Conservation (phyloP, 768 basidiomycete species). For the Thelephora aurantiotincta region DNA sequence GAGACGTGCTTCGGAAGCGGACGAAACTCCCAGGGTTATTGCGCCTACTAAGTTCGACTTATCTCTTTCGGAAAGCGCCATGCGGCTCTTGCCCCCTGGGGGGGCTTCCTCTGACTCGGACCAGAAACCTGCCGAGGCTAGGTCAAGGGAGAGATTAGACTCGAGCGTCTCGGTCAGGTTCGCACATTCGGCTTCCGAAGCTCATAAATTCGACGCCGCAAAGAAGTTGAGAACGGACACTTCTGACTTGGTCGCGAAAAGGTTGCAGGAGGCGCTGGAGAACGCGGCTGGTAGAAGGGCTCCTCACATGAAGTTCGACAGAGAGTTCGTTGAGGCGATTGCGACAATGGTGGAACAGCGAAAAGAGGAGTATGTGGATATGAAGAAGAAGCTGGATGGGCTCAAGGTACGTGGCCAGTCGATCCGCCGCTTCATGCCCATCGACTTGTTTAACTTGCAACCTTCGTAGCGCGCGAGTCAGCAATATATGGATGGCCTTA, state of each 20-base stretch:
- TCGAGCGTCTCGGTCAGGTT: conserved; percentile 14
- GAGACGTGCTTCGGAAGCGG: not conserved
- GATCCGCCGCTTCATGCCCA: conserved; percentile 3
- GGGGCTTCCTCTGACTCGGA: conserved; percentile 20
- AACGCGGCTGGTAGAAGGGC: conserved; percentile 46
- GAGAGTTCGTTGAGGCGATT: conserved; percentile 58
- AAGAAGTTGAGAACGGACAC: conserved; percentile 17
- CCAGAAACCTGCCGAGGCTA: conserved; percentile 10
- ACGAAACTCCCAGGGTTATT: not conserved
- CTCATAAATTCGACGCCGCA: not conserved
- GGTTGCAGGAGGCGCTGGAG: conserved; percentile 46
- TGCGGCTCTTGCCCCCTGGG: not conserved
- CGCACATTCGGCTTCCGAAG: not conserved
- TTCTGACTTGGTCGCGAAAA: conserved; percentile 30
- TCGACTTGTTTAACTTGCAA: not conserved
- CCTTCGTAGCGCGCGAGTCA: conserved; percentile 67
- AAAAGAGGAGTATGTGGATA: conserved; percentile 40
- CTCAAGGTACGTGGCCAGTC: conserved; percentile 47
- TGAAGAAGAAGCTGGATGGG: conserved; percentile 72
- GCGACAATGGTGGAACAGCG: conserved; percentile 51
- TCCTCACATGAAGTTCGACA: conserved; percentile 55
- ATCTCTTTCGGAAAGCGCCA: not conserved
- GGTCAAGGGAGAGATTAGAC: conserved; percentile 12
- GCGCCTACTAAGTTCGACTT: not conserved
- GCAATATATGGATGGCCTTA: conserved; percentile 84